Percentiles rank a stretch among this genome's conserved stretches.
Evolutionary conservation across 345 rosid species (phyloP).

Genomic region (Linum lewisii): DNA sequence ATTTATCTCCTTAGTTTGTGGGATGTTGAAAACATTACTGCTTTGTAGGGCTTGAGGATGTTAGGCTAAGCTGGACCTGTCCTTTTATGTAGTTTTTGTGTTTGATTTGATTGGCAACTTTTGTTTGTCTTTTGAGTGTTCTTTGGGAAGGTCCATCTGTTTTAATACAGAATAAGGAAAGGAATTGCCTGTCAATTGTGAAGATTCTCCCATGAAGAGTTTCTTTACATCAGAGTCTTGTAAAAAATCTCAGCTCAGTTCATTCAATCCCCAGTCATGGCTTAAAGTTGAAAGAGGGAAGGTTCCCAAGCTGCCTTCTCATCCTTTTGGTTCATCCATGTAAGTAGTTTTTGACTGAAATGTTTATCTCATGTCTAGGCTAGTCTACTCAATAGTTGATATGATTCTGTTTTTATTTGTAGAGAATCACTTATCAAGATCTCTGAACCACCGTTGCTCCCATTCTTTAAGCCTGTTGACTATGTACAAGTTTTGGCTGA

Average conservation of each 20-base stretch:
- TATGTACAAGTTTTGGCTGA: constrained; percentile 94
- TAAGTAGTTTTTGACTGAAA: constrained; percentile 27
- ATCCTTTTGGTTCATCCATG: constrained; percentile 48
- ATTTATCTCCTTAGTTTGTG: too few species aligned
- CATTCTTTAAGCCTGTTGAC: constrained; percentile 75
- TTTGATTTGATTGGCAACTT: too few species aligned
- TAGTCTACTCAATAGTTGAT: too few species aligned
- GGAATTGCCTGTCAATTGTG: too few species aligned
- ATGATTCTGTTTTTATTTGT: constrained; percentile 14
- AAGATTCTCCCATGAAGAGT: constrained; percentile 89
- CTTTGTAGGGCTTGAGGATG: too few species aligned
- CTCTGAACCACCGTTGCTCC: constrained; percentile 65
- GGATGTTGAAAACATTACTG: too few species aligned
- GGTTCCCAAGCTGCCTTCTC: constrained; percentile 42
- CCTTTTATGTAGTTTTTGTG: too few species aligned
- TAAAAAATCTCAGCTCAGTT: constrained; percentile 74
- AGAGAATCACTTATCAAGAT: constrained; percentile 97
- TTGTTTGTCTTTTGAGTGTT: too few species aligned
- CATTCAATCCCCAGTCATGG: constrained; percentile 95
- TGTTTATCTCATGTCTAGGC: too few species aligned
- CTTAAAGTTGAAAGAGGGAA: constrained; percentile 99
- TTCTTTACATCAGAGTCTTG: constrained; percentile 72
- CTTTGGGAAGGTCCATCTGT: too few species aligned
- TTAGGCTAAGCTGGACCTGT: too few species aligned
- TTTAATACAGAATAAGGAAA: too few species aligned